Base-by-base conservation (phyloP, 2,329 filamentous ascomycete species). In the Nemania sp. region DNA sequence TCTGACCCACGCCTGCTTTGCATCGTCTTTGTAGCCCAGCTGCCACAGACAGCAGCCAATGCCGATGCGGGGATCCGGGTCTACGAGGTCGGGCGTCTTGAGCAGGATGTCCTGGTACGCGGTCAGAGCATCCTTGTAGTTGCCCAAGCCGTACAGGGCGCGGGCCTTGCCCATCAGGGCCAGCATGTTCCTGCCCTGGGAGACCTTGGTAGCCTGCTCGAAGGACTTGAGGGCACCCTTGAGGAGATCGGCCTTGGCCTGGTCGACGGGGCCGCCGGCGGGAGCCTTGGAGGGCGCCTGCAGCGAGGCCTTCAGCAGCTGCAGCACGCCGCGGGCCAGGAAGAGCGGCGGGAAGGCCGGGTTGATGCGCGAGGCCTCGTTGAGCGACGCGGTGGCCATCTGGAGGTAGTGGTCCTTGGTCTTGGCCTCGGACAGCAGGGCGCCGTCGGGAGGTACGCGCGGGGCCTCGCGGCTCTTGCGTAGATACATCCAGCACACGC, bases 1-100 rank as follows among this genome's bases (percentile, higher is more conserved):
- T 59, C 94, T 82, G 68, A 96, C 89, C 94, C 94, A 99, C 11
- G 94, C 93, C 42, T 80, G 77, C 68, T 90, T 93, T 6, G 95
- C 94, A 65, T 96, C 91, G 28, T 96, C 90, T 71, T 95, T 97
- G 77, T 90, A 91, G 9, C 92, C 92, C 23, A 99, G 80, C 71
- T 96, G 90, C 94, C 95, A 99, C 71, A 97, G 88, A 76, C 94
- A 99, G 72, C 91, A 94, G 40, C 94, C 94, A 66, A 99, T 93
- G 50, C 94, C 94, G 63, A 99, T 93, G 64, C 95, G 84, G 62
- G 94, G 95, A 71, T 99, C 94, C 0, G 94, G 94, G 66, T 99
- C 94, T 36, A 89, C 84, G 66, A 97, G 80, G 62, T 90, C 86
- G 2, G 94, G 94, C 77, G 92, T 91, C 72, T 89, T 91, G 64